Conservation (phyloP, 352 stramenopile genomes). For the Peronospora destructor region DNA sequence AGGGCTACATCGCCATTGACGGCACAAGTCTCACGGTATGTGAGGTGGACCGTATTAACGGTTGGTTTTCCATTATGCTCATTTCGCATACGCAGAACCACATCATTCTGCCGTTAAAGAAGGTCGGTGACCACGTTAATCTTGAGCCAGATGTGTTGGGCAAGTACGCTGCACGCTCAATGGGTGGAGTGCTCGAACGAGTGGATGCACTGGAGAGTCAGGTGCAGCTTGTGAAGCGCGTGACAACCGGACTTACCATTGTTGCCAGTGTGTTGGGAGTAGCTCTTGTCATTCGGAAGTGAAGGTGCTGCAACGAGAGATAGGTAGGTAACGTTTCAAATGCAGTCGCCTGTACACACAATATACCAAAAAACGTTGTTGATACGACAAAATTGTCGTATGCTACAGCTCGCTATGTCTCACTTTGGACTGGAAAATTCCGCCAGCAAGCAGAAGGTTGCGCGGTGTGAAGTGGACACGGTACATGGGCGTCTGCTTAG, state of each 20-base stretch:
- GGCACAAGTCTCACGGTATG: slow-evolving; percentile 97
- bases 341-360: slow-evolving; percentile 1
- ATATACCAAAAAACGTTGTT: no score
- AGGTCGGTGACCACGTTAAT: slow-evolving; percentile 84
- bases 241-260: slow-evolving; percentile 24
- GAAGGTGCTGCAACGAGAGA: slow-evolving; percentile 1
- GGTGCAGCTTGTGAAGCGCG: slow-evolving; percentile 30
- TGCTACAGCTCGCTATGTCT: slow-evolving; percentile 29
- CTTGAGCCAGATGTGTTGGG: slow-evolving; percentile 89
- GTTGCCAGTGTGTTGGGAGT: slow-evolving; percentile 26
- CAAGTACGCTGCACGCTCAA: slow-evolving; percentile 86
- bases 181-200: slow-evolving; percentile 51
- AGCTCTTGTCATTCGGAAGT: slow-evolving; percentile 29
- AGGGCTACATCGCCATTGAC: slow-evolving; percentile 97
- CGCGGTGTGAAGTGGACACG: slow-evolving; percentile 74
- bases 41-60: slow-evolving; percentile 72
- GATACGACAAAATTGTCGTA: no score
- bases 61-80: slow-evolving; percentile 98
- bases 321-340: neutral
- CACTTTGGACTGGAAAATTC: slow-evolving; percentile 56
- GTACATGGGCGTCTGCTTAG: slow-evolving; percentile 83
- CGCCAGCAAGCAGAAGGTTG: slow-evolving; percentile 72
- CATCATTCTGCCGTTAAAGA: slow-evolving; percentile 92
- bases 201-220: slow-evolving; percentile 58
- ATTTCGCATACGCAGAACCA: slow-evolving; percentile 97